Percentiles rank a stretch among this genome's conserved stretches.
Conservation (phyloP, 306 rosid genomes). For the Trichosanthes truncata region DNA sequence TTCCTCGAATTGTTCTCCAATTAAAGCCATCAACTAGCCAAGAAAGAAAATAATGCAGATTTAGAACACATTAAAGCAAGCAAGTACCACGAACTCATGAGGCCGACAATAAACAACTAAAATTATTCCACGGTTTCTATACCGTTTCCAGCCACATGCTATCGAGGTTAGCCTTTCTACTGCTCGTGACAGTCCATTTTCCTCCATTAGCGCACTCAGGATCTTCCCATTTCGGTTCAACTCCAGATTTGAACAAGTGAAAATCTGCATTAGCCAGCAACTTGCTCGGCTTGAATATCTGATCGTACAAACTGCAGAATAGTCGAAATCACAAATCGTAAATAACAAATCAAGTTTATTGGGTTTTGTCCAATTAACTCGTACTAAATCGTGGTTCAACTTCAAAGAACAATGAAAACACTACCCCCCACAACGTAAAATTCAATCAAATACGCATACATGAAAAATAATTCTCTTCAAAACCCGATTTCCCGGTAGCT, state of each 20-base stretch:
- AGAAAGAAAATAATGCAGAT: not conserved
- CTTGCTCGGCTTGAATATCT: slow-evolving; percentile 84
- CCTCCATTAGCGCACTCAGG: slow-evolving; percentile 97
- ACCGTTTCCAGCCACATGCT: slow-evolving; percentile 97
- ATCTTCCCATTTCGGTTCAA: slow-evolving; percentile 99
- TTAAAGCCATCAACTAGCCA: slow-evolving; percentile 81
- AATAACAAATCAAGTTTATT: not conserved
- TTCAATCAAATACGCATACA: not conserved
- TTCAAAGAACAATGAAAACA: not conserved
- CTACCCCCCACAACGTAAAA: not conserved
- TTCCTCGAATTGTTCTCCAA: slow-evolving; percentile 94
- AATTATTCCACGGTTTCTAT: slow-evolving; percentile 1
- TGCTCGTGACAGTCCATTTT: slow-evolving; percentile 64
- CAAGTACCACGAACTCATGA: not conserved
- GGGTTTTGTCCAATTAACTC: not conserved
- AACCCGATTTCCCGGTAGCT: not conserved
- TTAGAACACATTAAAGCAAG: not conserved
- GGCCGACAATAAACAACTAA: not conserved
- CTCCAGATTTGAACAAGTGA: slow-evolving; percentile 78
- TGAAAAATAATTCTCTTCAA: not conserved
- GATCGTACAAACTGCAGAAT: slow-evolving; percentile 58
- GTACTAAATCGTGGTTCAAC: not conserved
- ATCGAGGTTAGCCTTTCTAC: slow-evolving; percentile 57
- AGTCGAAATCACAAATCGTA: not conserved
- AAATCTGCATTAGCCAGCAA: slow-evolving; percentile 54